Percentiles rank a stretch among this genome's conserved stretches.
phyloP scores from a whole-genome alignment of 2,329 filamentous ascomycete genomes.

The Neopestalotiopsis sp. region DNA sequence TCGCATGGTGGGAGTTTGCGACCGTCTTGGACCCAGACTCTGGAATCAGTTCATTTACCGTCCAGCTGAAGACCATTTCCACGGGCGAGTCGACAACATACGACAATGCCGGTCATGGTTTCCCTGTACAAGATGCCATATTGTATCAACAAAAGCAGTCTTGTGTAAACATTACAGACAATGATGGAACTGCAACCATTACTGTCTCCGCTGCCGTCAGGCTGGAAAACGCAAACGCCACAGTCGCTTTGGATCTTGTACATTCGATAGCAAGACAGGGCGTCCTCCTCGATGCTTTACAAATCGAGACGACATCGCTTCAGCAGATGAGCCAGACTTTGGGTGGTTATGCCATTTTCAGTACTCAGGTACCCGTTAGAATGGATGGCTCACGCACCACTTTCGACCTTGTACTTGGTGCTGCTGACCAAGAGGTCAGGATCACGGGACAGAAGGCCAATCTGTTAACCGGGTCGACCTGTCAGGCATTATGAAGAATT shows the following conservation, averaged over 20 bases:
- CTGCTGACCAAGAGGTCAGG: background rate
- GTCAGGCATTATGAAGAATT: background rate
- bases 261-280: conserved; percentile 9
- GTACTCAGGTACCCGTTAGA: background rate
- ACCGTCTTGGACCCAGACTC: conserved; percentile 29
- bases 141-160: conserved; percentile 34
- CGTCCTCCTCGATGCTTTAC: background rate
- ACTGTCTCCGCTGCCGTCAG: conserved; percentile 20
- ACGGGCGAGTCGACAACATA: conserved; percentile 30
- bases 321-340: background rate
- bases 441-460: background rate
- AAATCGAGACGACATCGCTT: conserved; percentile 1
- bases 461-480: background rate
- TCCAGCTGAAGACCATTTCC: conserved; percentile 32
- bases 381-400: background rate
- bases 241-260: conserved; percentile 15
- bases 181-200: conserved; percentile 2
- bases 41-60: conserved; percentile 39
- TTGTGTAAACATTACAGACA: conserved; percentile 27
- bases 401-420: conserved; percentile 12
- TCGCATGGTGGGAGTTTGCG: conserved; percentile 38
- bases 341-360: conserved; percentile 7
- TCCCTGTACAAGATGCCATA: conserved; percentile 34
- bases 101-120: conserved; percentile 35
- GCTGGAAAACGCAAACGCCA: conserved; percentile 3